A percentile compares a stretch with the other conserved stretches of the same genome.
phyloP scores from a whole-genome alignment of 805 yeast species.

The Suhomyces prunicola region DNA sequence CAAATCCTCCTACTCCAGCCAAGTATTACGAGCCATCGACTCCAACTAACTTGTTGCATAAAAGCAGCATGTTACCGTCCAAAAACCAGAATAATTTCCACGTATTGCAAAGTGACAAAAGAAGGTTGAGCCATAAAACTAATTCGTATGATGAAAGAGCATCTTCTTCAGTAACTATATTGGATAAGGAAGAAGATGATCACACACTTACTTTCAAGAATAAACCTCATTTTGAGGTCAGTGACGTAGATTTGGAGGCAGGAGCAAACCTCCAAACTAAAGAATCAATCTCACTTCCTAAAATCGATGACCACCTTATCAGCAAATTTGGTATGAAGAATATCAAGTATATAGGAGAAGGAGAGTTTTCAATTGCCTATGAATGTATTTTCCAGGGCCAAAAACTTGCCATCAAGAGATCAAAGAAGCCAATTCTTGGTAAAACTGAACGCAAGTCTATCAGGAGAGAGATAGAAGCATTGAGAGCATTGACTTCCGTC shows the following conservation, averaged over 20 bases:
- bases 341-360: conserved; percentile 71
- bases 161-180: background rate
- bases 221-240: background rate
- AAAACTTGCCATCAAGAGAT: conserved; percentile 84
- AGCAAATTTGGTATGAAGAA: conserved; percentile 51
- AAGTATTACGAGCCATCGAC: conserved; percentile 11
- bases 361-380: conserved; percentile 88
- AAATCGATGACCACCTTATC: conserved; percentile 43
- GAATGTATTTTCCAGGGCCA: conserved; percentile 67
- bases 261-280: background rate
- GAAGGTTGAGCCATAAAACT: background rate
- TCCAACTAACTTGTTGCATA: conserved; percentile 12
- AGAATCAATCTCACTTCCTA: background rate
- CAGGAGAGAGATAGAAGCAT: conserved; percentile 74
- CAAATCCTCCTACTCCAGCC: conserved; percentile 1
- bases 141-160: background rate
- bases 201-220: conserved; percentile 3
- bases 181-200: conserved; percentile 3
- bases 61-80: conserved; percentile 3
- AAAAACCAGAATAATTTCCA: conserved; percentile 8
- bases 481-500: conserved; percentile 38
- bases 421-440: conserved; percentile 58
- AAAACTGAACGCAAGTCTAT: conserved; percentile 57
- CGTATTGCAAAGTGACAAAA: conserved; percentile 1
- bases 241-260: background rate